Evolutionary conservation across 345 rosid species (phyloP).

Genomic region (Gossypium thurberi): DNA sequence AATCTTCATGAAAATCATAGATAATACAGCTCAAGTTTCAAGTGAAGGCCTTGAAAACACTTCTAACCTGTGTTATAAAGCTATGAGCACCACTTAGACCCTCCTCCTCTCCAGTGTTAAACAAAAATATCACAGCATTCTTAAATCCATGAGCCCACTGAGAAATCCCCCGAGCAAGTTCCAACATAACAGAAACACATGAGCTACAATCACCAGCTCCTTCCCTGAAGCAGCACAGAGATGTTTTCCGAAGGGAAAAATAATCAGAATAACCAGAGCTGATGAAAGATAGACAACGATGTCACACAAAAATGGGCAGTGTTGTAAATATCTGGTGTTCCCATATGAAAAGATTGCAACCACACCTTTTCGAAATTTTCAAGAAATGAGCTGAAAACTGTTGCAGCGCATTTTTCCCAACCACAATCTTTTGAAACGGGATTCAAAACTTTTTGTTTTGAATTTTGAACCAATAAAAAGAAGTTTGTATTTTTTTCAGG

Average conservation of each 20-base stretch:
- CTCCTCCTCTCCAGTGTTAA: constrained; percentile 94
- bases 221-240: constrained; percentile 43
- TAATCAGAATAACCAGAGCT: neutral
- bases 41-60: constrained; percentile 5
- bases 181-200: constrained; percentile 91
- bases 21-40: neutral
- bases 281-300: neutral
- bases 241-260: neutral
- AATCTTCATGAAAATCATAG: neutral
- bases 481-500: neutral
- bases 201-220: constrained; percentile 99
- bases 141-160: constrained; percentile 96
- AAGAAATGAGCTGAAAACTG: neutral
- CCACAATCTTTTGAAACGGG: neutral
- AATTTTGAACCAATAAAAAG: neutral
- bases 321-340: neutral
- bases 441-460: neutral
- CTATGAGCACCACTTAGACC: constrained; percentile 98
- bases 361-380: neutral
- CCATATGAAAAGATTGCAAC: neutral
- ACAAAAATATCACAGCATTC: constrained; percentile 74
- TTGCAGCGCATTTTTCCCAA: neutral
- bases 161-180: constrained; percentile 86
- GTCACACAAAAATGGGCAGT: neutral
- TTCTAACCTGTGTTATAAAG: constrained; percentile 84